Conservation (phyloP, 352 stramenopile genomes). For the Paralagenidium karlingii region DNA sequence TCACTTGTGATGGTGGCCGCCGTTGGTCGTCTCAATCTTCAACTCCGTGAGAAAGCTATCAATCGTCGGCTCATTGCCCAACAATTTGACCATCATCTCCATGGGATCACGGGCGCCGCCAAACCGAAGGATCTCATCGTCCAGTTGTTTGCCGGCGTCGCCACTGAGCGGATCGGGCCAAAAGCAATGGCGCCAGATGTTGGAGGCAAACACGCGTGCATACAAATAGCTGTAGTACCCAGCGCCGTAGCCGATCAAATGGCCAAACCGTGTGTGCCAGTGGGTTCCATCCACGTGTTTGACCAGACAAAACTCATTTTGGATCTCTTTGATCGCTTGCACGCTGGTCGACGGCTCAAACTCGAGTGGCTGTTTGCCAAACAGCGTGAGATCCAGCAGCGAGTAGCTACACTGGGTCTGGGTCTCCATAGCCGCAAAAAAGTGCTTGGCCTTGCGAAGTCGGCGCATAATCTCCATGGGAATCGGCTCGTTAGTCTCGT, state of each 20-base stretch:
- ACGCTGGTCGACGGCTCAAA: conserved; percentile 30
- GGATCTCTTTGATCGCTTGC: conserved; percentile 36
- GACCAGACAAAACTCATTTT: conserved; percentile 62
- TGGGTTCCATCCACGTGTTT: conserved; percentile 56
- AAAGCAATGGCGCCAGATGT: conserved; percentile 80
- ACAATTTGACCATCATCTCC: conserved; percentile 56
- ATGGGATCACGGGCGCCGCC: conserved; percentile 83
- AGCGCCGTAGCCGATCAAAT: conserved; percentile 84
- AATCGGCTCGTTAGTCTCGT: conserved; percentile 68
- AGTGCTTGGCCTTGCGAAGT: conserved; percentile 66
- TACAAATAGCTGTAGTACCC: conserved; percentile 90
- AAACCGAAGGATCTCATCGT: conserved; percentile 64
- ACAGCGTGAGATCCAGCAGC: conserved; percentile 62
- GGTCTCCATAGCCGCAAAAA: conserved; percentile 85
- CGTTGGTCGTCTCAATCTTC: too few species aligned
- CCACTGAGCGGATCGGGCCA: conserved; percentile 35
- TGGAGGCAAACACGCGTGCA: conserved; percentile 78
- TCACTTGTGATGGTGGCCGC: too few species aligned
- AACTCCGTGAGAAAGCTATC: too few species aligned
- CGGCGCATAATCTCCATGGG: conserved; percentile 61
- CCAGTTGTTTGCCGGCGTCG: conserved; percentile 42
- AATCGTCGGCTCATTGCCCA: conserved; percentile 42
- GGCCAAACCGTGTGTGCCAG: conserved; percentile 81
- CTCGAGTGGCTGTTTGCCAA: conserved; percentile 30
- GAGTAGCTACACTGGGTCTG: conserved; percentile 79